Base-by-base conservation (phyloP, 352 stramenopile species). In the Phytophthora brassicae region DNA sequence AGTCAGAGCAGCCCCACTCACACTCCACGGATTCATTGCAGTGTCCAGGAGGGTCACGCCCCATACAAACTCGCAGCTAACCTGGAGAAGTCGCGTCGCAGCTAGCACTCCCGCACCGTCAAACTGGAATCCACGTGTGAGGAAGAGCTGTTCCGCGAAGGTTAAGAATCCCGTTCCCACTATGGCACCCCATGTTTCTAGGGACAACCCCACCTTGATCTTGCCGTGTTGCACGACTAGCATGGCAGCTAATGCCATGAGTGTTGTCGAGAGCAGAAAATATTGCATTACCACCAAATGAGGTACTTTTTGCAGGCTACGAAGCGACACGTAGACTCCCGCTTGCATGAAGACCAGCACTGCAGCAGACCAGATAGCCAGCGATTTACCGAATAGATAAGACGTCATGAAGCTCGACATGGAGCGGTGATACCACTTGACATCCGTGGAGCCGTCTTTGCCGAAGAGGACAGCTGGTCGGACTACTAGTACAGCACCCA, bases 261-360 rank as follows among this genome's bases (percentile, higher is more conserved):
- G 49, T 16, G 79, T 80, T 19, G 47, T 62, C 9, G 68, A 67
- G 19, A 86, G 62, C 24, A 89, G 42, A 44, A 81, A 79, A 58
- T 89, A 87, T 56, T 87, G 64, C 59, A 86, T 77, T n/a, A 86
- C 68, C n/a, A 83, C 71, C 22, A 88, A 70, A 51, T 83, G 70
- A 36, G 75, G 66, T 11, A 88, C 44, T 50, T 75, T 65, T 48
- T 84, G 70, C 35, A 87, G 54, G 12, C 66, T 67, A 2, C 77
- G 72, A 26, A 87, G 66, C 7, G 66, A 70, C 5, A 83, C 58
- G 54, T 82, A 89, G 6, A 72, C 64, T 9, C 72, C 47, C 0
- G 77, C 66, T 42, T 83, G 70, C 23, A 57, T 66, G 11, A 68
- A 56, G 11, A 70, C 68, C 6, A 71, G 64, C 14, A 78, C 44